A percentile compares a stretch with the other conserved stretches of the same genome.
phyloP scores from a whole-genome alignment of 192 early-diverging fungal genomes.

The Kappamyces sp. region DNA sequence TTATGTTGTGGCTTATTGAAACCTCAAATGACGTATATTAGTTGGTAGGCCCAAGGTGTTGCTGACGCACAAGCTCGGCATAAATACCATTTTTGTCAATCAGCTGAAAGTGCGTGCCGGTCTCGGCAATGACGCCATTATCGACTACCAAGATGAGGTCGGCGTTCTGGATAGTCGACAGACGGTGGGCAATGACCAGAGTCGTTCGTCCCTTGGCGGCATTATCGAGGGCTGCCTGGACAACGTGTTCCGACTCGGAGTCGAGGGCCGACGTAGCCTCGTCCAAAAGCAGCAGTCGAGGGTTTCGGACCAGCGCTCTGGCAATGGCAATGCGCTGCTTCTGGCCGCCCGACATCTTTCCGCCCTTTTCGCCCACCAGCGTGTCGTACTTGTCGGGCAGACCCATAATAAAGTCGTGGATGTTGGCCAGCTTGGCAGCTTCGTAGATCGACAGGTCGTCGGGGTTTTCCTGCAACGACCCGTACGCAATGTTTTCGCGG shows the following conservation, averaged over 20 bases:
- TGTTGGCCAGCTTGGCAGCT: constrained; percentile 69
- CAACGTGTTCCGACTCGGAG: constrained; percentile 71
- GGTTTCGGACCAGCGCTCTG: constrained; percentile 79
- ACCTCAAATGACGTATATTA: too few relatives aligned
- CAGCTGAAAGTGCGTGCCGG: constrained; percentile 64
- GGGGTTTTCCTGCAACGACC: constrained; percentile 18
- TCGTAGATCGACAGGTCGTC: constrained; percentile 60
- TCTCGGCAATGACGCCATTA: constrained; percentile 59
- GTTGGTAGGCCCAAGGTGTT: constrained; percentile 32
- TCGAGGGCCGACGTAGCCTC: constrained; percentile 84
- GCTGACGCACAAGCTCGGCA: constrained; percentile 55
- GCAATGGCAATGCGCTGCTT: constrained; percentile 77
- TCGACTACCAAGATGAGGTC: constrained; percentile 69
- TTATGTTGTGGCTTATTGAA: too few relatives aligned
- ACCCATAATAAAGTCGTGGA: constrained; percentile 61
- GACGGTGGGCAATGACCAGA: constrained; percentile 63
- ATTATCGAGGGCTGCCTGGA: constrained; percentile 75
- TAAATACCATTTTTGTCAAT: constrained; percentile 55
- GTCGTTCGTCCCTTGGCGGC: constrained; percentile 69
- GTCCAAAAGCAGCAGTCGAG: constrained; percentile 77
- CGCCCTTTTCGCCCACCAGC: constrained; percentile 44
- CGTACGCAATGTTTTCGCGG: constrained; percentile 81
- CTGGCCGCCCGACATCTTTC: constrained; percentile 57
- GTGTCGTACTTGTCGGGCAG: constrained; percentile 73
- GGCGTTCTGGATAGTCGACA: constrained; percentile 78